phyloP scores from a whole-genome alignment of 2,329 filamentous ascomycete genomes.

The Graphilbum fragrans region DNA sequence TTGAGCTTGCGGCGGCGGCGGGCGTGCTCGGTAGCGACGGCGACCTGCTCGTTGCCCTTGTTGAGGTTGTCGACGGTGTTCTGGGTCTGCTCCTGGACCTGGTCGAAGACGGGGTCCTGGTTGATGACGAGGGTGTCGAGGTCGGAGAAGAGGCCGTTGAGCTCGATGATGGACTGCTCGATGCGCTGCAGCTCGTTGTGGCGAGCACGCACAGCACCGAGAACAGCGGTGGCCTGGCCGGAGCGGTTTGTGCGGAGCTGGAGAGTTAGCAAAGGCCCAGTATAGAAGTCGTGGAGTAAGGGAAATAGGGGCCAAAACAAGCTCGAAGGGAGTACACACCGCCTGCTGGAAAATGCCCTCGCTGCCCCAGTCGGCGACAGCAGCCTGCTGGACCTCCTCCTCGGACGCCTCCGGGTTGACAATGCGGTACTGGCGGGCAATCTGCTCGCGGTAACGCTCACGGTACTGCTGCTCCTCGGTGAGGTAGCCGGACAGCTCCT shows the following conservation, averaged over 20 bases:
- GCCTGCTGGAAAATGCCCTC: slow-evolving; percentile 76
- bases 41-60: slow-evolving; percentile 57
- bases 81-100: slow-evolving; percentile 53
- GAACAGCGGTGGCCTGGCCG: slow-evolving; percentile 59
- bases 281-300: neutral
- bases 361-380: slow-evolving; percentile 60
- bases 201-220: slow-evolving; percentile 68
- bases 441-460: slow-evolving; percentile 62
- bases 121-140: slow-evolving; percentile 63
- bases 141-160: slow-evolving; percentile 59
- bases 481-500: slow-evolving; percentile 58
- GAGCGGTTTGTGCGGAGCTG: slow-evolving; percentile 65
- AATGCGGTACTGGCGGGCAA: slow-evolving; percentile 68
- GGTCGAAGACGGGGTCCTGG: slow-evolving; percentile 52
- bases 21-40: slow-evolving; percentile 54
- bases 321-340: slow-evolving; percentile 37
- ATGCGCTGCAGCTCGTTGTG: slow-evolving; percentile 77
- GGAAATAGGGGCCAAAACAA: neutral
- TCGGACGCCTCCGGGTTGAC: slow-evolving; percentile 73
- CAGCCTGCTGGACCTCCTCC: slow-evolving; percentile 55
- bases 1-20: slow-evolving; percentile 61
- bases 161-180: slow-evolving; percentile 60
- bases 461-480: slow-evolving; percentile 60
- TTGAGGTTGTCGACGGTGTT: slow-evolving; percentile 55
- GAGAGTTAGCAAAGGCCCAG: neutral